Base-by-base conservation (phyloP, 495 filamentous ascomycete species). In the Xylaria acuta region DNA sequence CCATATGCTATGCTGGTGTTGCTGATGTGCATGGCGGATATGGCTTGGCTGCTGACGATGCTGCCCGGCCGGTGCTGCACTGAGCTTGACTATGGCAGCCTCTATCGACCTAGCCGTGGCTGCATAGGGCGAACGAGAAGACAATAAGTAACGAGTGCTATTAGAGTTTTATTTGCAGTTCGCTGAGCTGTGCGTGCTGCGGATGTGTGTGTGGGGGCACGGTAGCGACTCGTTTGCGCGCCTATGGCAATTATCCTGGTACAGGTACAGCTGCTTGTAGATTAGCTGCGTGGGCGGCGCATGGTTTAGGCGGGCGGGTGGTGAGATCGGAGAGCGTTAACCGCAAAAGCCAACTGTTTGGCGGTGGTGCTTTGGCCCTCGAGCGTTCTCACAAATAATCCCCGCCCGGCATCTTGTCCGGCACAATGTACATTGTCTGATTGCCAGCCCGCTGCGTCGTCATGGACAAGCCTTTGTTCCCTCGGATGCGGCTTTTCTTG, bases 21-120 rank as follows among this genome's bases (percentile, higher is more conserved):
- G 72, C 59, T 79, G 76, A 77, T 76, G 73, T 75, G 74, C 75
- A 79, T 76, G 73, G 77, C 70, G 74, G 76, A 76, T 76, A 79
- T 71, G 64, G 73, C 67, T 66, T 66, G 69, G 69, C 59, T 70
- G 67, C 71, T 71, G 73, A 75, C 64, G 70, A 75, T 70, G 76
- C 75, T 72, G 70, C 56, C 67, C 70, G 63, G 70, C 63, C 41
- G 70, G 63, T 43, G 69, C 62, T 65, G 69, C 69, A 65, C 36
- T 18, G 58, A 45, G 62, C 62, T 22, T n/a, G 63, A 60, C 63
- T 47, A 67, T 41, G 40, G 68, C 67, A 69, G 67, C 69, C 14
- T 45, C 69, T 64, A 22, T 64, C 43, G 60, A 63, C 69, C 60
- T 43, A 64, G 69, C 45, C 69, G 65, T 51, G 47, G 49, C 65